phyloP scores from a whole-genome alignment of 78 protist genomes.

The Dictyostelium brefeldianum region DNA sequence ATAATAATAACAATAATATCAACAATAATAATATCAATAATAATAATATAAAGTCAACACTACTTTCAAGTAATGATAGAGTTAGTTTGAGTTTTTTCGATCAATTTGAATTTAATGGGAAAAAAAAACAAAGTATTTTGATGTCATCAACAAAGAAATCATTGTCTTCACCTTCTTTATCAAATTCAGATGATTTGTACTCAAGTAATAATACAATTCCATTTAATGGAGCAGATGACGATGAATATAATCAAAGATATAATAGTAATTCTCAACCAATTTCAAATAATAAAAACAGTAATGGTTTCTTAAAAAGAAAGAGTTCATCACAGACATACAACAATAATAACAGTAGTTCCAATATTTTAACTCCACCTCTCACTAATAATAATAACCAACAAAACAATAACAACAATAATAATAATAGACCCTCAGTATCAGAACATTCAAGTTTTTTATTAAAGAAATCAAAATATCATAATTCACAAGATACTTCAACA shows the following conservation, averaged over 20 bases:
- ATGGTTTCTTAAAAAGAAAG: neutral
- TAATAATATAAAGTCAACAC: neutral
- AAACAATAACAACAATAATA: neutral
- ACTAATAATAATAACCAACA: neutral
- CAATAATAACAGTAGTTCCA: neutral
- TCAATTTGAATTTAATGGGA: constrained; percentile 47
- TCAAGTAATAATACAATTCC: neutral
- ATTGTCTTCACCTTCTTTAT: neutral
- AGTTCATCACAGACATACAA: neutral
- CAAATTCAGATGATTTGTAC: neutral
- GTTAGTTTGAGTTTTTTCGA: constrained; percentile 56
- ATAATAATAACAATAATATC: neutral
- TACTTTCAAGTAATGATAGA: constrained; percentile 19
- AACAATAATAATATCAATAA: neutral
- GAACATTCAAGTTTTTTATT: constrained; percentile 5
- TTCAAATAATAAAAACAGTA: neutral
- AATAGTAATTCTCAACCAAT: neutral
- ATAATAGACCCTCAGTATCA: too few species aligned
- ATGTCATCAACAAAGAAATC: neutral
- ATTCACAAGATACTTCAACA: constrained; percentile 18
- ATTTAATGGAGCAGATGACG: neutral
- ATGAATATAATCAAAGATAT: neutral
- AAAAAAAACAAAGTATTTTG: constrained; percentile 34
- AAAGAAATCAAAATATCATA: constrained; percentile 35
- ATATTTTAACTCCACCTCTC: too few species aligned